Base-by-base conservation (phyloP, 78 protist genomes). In the Dictyostelium firmibasis region DNA sequence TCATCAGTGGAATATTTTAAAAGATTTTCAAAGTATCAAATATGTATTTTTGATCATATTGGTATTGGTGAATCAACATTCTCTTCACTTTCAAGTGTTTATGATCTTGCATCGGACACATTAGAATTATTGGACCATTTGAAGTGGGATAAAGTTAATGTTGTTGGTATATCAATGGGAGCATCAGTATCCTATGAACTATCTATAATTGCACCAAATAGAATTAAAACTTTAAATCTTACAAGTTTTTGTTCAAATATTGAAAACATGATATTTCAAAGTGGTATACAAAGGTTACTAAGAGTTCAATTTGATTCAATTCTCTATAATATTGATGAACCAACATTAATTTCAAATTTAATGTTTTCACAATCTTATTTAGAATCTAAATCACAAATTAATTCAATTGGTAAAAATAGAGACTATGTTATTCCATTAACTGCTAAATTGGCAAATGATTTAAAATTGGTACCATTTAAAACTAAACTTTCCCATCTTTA, bases 91-190 rank as follows among this genome's bases (percentile, higher is more conserved):
- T 20, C 29, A 8, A 10, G 70, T 60, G 23, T 60, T 6, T n/a
- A 13, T 18, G 84, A 62, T 14, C 64, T 92, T 89, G 96, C 96
- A 25, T 27, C 2, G n/a, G 96, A 92, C 50, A 88, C 77, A 2
- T 7, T 83, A 6, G 96, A 92, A 11, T 50, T 92, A 36, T 44
- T 92, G 62, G 92, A 92, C 31, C 84, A 83, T 83, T 64, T 92
- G 11, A 69, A 69, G 3, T 92, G 96, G 96, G 53, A 62, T 1
- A n/a, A 8, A 3, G 85, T 75, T 8, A 84, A 92, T 57, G 27
- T 92, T 1, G 74, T 92, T 18, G 84, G 91, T 83, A 77, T 44
- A 2, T 92, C 95, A 25, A 92, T 83, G 91, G 95, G 95, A 41
- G 84, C 84, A 11, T 82, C 83, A 83, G 72, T 92, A 2, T 50